A percentile compares a stretch with the other conserved stretches of the same genome.
Conservation (phyloP, 2,329 filamentous ascomycete genomes). For the Geosmithia flava region DNA sequence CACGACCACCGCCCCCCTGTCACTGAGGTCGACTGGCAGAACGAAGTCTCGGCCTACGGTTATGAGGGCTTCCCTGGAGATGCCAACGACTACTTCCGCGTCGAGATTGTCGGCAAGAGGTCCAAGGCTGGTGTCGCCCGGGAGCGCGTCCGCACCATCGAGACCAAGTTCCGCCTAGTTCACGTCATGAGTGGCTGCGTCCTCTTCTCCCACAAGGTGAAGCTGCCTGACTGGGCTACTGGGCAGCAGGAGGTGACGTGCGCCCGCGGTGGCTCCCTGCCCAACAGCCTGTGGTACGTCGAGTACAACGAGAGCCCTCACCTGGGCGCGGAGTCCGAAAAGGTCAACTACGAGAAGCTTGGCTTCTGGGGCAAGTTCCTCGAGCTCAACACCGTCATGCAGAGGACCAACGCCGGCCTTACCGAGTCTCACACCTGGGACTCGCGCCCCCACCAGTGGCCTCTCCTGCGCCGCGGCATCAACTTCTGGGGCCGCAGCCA, state of each 20-base stretch:
- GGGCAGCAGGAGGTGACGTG: conserved; percentile 99
- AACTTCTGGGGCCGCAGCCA: conserved; percentile 98
- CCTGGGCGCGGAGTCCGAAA: conserved; percentile 66
- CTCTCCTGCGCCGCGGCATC: conserved; percentile 82
- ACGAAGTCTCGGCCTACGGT: conserved; percentile 91
- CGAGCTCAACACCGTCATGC: conserved; percentile 97
- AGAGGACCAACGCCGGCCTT: conserved; percentile 92
- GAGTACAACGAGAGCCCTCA: conserved; percentile 80
- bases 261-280: conserved; percentile 77
- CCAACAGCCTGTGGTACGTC: conserved; percentile 96
- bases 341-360: conserved; percentile 89
- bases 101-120: conserved; percentile 88
- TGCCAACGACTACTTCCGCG: conserved; percentile 88
- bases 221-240: conserved; percentile 93
- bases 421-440: conserved; percentile 98
- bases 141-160: conserved; percentile 78
- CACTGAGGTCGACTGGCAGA: conserved; percentile 85
- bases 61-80: conserved; percentile 96
- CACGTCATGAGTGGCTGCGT: conserved; percentile 96
- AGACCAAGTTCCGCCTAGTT: conserved; percentile 91
- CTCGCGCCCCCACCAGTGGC: conserved; percentile 88
- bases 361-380: conserved; percentile 97
- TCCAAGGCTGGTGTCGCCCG: conserved; percentile 71
- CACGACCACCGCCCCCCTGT: conserved; percentile 85
- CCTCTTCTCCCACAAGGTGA: conserved; percentile 97